These are phyloP conservation scores for Davidsoniella neocaledoniae DNA, from an alignment of 2,329 filamentous ascomycete species.

Conservation along the genomic window DNA sequence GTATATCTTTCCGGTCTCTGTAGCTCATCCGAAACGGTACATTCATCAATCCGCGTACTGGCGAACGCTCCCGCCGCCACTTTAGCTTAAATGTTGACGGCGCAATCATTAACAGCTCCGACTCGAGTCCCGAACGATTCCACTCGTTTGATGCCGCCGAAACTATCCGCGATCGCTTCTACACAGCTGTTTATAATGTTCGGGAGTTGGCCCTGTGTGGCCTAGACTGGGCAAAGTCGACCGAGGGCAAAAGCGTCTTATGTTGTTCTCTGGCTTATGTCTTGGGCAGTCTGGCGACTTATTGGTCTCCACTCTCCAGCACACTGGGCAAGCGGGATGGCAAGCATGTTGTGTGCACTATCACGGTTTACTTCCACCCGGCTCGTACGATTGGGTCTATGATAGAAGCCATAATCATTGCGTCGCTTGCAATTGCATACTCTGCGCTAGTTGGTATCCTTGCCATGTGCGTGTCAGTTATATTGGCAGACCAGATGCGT, in stretches of 20 bases:
- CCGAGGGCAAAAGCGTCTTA: conserved; percentile 61
- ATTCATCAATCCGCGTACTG: conserved; percentile 72
- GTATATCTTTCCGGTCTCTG: background rate
- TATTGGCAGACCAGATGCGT: conserved; percentile 52
- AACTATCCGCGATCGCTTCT: conserved; percentile 21
- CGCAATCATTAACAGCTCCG: conserved; percentile 16
- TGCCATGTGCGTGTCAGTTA: conserved; percentile 76
- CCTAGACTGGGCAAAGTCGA: conserved; percentile 49
- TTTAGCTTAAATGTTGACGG: conserved; percentile 45
- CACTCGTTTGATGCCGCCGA: conserved; percentile 22
- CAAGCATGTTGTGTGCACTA: conserved; percentile 84
- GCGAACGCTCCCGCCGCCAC: conserved; percentile 63
- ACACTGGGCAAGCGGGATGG: conserved; percentile 73
- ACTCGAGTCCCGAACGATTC: conserved; percentile 19
- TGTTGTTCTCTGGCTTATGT: conserved; percentile 88
- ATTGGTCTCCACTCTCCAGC: conserved; percentile 53
- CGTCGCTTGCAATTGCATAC: conserved; percentile 62
- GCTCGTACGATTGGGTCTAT: conserved; percentile 75
- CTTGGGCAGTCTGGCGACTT: conserved; percentile 71
- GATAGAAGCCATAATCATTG: conserved; percentile 67
- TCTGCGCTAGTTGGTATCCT: conserved; percentile 51
- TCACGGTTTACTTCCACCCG: conserved; percentile 91
- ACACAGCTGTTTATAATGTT: conserved; percentile 22
- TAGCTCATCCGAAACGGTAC: conserved; percentile 70
- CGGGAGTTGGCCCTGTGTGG: conserved; percentile 23